Conservation (phyloP, 768 basidiomycete genomes). For the Amanita polypyramis region DNA sequence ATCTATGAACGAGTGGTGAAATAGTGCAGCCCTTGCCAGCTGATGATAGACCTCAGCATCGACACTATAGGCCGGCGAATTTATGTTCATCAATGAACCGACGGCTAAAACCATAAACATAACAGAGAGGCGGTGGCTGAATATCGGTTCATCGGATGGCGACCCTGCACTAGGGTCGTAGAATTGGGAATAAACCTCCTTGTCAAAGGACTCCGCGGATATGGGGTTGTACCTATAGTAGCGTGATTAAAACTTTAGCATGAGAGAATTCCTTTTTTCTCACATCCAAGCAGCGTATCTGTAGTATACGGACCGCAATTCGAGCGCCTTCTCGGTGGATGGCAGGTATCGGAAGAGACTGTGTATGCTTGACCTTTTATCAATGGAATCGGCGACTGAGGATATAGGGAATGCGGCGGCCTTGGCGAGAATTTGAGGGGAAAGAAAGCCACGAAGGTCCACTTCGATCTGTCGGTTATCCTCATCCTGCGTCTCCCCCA, state of each 20-base stretch:
- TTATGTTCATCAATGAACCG: conserved; percentile 50
- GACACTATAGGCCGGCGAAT: conserved; percentile 44
- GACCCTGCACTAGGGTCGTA: conserved; percentile 36
- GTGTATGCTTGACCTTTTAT: conserved; percentile 39
- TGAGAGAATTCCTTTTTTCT: conserved; percentile 13
- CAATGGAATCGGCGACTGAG: conserved; percentile 24
- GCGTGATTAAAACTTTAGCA: neutral
- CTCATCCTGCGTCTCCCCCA: conserved; percentile 43
- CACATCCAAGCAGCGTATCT: conserved; percentile 66
- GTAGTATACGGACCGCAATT: conserved; percentile 51
- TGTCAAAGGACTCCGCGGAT: conserved; percentile 46
- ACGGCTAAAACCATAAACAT: conserved; percentile 61
- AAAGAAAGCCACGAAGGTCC: conserved; percentile 44
- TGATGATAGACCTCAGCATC: conserved; percentile 68
- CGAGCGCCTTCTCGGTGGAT: conserved; percentile 44
- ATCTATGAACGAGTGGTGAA: conserved; percentile 55
- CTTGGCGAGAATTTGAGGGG: conserved; percentile 50
- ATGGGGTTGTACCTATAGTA: conserved; percentile 55
- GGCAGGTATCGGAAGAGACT: conserved; percentile 66
- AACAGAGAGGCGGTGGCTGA: conserved; percentile 52
- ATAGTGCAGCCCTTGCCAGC: conserved; percentile 53
- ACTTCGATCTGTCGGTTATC: conserved; percentile 39
- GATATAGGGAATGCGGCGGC: conserved; percentile 61
- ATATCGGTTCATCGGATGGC: conserved; percentile 37
- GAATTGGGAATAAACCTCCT: conserved; percentile 47